These are phyloP conservation scores for Boletellus ananiceps DNA, from an alignment of 768 basidiomycete genomes.

Conservation along the genomic window DNA sequence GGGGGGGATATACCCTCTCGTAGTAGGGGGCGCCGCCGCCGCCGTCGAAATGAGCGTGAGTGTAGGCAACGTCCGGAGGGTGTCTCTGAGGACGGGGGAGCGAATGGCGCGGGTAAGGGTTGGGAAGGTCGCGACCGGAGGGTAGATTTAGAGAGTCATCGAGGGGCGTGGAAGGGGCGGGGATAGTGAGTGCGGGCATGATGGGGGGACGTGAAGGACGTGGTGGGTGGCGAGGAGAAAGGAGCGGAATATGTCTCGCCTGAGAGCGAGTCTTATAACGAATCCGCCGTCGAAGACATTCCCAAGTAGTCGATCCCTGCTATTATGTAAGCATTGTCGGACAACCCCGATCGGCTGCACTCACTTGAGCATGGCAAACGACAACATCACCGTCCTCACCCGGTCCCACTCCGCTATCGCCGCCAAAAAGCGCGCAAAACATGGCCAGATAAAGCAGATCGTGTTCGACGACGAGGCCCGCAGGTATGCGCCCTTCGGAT, in stretches of 20 bases:
- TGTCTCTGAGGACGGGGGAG: constrained; percentile 16
- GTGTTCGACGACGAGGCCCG: constrained; percentile 85
- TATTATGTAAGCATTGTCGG: constrained; percentile 24
- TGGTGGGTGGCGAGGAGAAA: constrained; percentile 4
- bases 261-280: constrained; percentile 34
- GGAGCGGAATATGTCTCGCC: constrained; percentile 29
- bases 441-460: constrained; percentile 70
- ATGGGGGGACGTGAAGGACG: background rate
- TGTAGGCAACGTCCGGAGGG: constrained; percentile 12
- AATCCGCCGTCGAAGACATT: constrained; percentile 23
- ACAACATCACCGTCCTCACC: constrained; percentile 56
- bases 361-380: constrained; percentile 26
- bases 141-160: constrained; percentile 3
- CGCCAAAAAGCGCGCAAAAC: constrained; percentile 61
- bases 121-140: constrained; percentile 4
- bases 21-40: constrained; percentile 5
- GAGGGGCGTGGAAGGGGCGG: background rate
- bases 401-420: constrained; percentile 58
- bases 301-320: constrained; percentile 24
- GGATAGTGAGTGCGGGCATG: constrained; percentile 31
- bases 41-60: constrained; percentile 26
- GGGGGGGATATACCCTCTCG: constrained; percentile 14
- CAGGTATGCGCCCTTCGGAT: constrained; percentile 41
- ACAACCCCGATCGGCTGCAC: constrained; percentile 10
- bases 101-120: constrained; percentile 22